Conservation (phyloP, 2,329 filamentous ascomycete genomes). For the Fusarium sarcochroum region DNA sequence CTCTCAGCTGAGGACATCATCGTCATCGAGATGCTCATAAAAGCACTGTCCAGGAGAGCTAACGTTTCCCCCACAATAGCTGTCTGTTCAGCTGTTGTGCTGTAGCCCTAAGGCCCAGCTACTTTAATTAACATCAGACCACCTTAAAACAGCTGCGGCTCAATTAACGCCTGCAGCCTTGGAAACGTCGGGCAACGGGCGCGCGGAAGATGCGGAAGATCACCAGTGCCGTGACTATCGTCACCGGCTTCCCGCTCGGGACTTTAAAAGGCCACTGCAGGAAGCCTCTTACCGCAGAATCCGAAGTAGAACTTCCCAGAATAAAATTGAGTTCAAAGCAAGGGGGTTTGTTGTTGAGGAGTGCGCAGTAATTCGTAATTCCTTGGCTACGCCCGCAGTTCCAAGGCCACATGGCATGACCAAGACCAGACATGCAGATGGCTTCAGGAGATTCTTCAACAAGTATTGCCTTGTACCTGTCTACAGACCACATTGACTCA, state of each 20-base stretch:
- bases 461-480: slow-evolving; percentile 2
- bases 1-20: slow-evolving; percentile 5
- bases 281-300: background rate
- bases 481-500: slow-evolving; percentile 10
- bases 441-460: slow-evolving; percentile 4
- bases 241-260: slow-evolving; percentile 4
- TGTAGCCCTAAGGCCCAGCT: background rate
- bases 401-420: slow-evolving; percentile 9
- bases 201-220: slow-evolving; percentile 28
- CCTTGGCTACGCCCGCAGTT: slow-evolving; percentile 7
- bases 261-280: slow-evolving; percentile 7
- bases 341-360: background rate
- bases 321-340: slow-evolving; percentile 7
- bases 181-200: background rate
- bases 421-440: slow-evolving; percentile 4
- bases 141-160: slow-evolving; percentile 11
- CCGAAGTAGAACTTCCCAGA: slow-evolving; percentile 19
- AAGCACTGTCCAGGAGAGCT: slow-evolving; percentile 21
- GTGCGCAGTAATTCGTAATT: background rate
- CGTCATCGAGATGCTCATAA: slow-evolving; percentile 12
- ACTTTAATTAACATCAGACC: background rate
- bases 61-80: slow-evolving; percentile 22
- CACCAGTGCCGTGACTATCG: slow-evolving; percentile 2
- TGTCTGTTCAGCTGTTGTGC: background rate
- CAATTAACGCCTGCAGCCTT: slow-evolving; percentile 1